phyloP scores from a whole-genome alignment of 225 moss, liverwort and hornwort genomes.

The Antitrichia curtipendula region DNA sequence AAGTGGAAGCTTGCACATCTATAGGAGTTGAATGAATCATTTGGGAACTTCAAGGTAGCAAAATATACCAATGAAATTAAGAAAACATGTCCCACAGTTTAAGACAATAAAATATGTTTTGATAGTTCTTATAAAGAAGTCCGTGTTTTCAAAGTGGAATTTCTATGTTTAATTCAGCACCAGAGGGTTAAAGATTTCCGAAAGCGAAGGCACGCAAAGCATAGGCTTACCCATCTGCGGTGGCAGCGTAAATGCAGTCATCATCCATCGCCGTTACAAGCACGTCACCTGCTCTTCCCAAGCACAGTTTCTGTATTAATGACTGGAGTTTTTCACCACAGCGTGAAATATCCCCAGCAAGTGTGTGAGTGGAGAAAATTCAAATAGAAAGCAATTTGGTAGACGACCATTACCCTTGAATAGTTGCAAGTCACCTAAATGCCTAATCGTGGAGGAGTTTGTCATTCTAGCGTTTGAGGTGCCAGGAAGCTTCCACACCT shows the following conservation, averaged over 20 bases:
- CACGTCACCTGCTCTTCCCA: slow-evolving; percentile 29
- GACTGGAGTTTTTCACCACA: not conserved
- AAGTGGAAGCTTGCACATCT: not conserved
- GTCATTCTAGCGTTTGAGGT: not conserved
- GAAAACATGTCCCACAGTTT: not conserved
- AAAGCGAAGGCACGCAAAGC: not conserved
- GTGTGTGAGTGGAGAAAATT: not conserved
- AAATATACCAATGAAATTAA: not conserved
- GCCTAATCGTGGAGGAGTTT: not conserved
- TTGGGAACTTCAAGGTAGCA: not conserved
- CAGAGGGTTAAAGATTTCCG: not conserved
- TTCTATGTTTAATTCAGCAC: not conserved
- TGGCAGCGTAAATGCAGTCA: slow-evolving; percentile 25
- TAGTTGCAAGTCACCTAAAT: slow-evolving; percentile 30
- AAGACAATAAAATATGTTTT: not conserved
- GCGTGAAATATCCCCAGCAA: not conserved
- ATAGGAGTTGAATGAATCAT: not conserved
- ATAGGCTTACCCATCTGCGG: slow-evolving; percentile 23
- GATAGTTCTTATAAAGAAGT: not conserved
- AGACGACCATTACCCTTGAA: slow-evolving; percentile 21
- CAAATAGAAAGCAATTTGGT: not conserved
- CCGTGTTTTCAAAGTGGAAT: not conserved
- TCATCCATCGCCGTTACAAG: slow-evolving; percentile 18
- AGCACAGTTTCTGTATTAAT: not conserved
- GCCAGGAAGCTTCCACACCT: slow-evolving; percentile 28